These are phyloP conservation scores for Trichocomaceae sp. DNA, from an alignment of 2,329 filamentous ascomycete genomes.

Conservation along the genomic window DNA sequence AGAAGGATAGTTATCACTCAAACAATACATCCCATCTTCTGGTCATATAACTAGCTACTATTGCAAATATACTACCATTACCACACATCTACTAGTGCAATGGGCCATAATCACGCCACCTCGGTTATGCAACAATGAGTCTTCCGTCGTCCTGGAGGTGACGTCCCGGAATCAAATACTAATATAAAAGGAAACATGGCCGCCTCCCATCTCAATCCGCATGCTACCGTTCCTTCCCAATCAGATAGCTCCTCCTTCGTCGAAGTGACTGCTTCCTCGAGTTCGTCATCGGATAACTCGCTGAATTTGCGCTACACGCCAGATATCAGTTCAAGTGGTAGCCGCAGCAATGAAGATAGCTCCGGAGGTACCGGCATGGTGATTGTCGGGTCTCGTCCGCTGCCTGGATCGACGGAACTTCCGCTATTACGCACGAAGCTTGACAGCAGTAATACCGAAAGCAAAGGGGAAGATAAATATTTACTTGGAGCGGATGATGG, in stretches of 20 bases:
- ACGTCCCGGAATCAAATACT: background rate
- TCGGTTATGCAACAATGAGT: slow-evolving; percentile 5
- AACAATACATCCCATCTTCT: too few relatives aligned
- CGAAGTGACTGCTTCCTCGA: slow-evolving; percentile 15
- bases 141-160: background rate
- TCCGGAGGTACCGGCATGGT: slow-evolving; percentile 7
- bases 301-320: slow-evolving; percentile 28
- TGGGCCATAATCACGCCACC: background rate
- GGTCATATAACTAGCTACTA: too few relatives aligned
- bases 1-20: too few relatives aligned
- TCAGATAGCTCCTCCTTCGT: slow-evolving; percentile 20
- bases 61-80: background rate
- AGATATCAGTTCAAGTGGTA: slow-evolving; percentile 29
- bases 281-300: slow-evolving; percentile 19
- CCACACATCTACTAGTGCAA: background rate
- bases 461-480: slow-evolving; percentile 3
- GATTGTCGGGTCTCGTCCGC: slow-evolving; percentile 5
- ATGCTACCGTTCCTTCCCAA: background rate
- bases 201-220: background rate
- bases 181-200: background rate
- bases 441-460: background rate
- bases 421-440: slow-evolving; percentile 33
- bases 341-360: slow-evolving; percentile 23
- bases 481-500: slow-evolving; percentile 14
- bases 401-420: slow-evolving; percentile 17